phyloP scores from a whole-genome alignment of 2,329 filamentous ascomycete genomes.

The Coniochaeta prunicola region DNA sequence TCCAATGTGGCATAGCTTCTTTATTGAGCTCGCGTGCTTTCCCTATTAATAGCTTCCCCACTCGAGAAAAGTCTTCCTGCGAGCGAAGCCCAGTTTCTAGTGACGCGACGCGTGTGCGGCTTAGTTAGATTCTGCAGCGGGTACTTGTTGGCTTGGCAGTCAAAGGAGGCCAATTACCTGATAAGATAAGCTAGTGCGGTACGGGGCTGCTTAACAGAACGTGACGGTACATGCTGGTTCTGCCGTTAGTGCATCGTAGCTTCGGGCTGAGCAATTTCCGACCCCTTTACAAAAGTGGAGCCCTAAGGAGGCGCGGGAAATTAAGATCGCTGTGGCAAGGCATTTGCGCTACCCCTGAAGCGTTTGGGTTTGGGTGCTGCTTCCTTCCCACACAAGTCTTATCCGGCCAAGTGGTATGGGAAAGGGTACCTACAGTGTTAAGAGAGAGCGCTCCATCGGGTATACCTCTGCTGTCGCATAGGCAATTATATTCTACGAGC shows the following conservation, averaged over 20 bases:
- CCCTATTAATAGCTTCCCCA: not conserved
- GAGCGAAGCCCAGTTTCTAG: not conserved
- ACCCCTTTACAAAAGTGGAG: not conserved
- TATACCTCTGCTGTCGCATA: no score
- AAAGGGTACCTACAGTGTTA: no score
- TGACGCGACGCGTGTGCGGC: not conserved
- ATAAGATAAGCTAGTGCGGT: not conserved
- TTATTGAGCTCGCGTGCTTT: not conserved
- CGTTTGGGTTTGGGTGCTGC: no score
- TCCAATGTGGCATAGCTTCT: not conserved
- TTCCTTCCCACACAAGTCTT: no score
- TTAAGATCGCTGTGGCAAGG: not conserved
- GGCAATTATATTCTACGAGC: no score
- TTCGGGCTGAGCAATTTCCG: not conserved
- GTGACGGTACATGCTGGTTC: not conserved
- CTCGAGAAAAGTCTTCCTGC: not conserved
- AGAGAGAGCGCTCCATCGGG: no score
- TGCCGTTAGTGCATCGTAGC: not conserved
- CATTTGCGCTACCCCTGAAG: not conserved
- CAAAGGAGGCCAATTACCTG: not conserved
- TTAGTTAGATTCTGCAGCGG: not conserved
- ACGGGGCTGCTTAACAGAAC: not conserved
- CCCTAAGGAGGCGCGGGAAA: not conserved
- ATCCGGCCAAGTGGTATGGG: no score
- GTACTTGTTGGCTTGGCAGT: not conserved